phyloP scores from a whole-genome alignment of 2,329 filamentous ascomycete genomes.

The Botryotinia narcissicola region DNA sequence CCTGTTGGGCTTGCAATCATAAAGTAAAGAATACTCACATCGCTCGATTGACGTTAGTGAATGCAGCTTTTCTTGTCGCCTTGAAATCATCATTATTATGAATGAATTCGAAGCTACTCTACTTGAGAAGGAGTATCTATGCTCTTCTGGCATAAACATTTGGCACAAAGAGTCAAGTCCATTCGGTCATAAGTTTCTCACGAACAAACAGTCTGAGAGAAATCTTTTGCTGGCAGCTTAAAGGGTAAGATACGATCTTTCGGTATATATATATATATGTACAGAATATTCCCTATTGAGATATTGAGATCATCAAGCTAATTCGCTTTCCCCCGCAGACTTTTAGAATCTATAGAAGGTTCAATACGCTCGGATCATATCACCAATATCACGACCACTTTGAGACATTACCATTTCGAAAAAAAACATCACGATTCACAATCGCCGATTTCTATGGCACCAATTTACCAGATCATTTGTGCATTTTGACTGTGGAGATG shows the following conservation, averaged over 20 bases:
- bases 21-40: not conserved
- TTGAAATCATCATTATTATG: not conserved
- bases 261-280: too few relatives aligned
- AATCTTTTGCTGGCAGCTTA: not conserved
- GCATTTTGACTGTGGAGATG: accelerated
- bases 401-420: not conserved
- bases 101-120: not conserved
- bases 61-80: not conserved
- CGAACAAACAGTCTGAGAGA: accelerated
- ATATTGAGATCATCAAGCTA: not conserved
- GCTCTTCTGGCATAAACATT: not conserved
- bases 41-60: accelerated
- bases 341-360: too few relatives aligned
- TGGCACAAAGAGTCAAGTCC: not conserved
- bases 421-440: not conserved
- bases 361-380: too few relatives aligned
- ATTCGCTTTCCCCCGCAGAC: accelerated
- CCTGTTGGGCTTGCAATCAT: not conserved
- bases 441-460: not conserved
- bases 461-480: not conserved
- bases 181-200: too few relatives aligned
- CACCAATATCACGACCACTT: too few relatives aligned
- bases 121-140: accelerated
- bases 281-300: accelerated
- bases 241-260: too few relatives aligned